Evolutionary conservation across 352 stramenopile species (phyloP), one percentile per base, ranked within the genome.

Genomic region (Globisporangium spinosum): DNA sequence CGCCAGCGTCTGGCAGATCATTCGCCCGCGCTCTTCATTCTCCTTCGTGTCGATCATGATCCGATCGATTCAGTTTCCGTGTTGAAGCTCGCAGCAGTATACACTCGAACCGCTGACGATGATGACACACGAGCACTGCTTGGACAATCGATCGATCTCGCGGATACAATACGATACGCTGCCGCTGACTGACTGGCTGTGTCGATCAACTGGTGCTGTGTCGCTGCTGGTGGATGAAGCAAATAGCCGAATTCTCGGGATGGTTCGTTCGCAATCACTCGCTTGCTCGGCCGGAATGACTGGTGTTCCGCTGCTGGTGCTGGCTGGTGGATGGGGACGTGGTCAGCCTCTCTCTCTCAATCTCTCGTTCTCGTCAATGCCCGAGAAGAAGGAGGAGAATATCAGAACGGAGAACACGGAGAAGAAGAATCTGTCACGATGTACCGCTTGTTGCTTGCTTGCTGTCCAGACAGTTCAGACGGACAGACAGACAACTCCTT

Each of bases 1-100:
- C 15, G 87, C 83, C 55, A 95, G 73, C 47, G 86, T 92, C 74
- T 93, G 81, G 58, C 91, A 85, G 58, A 95, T 90, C 56, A 87
- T 87, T 58, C 77, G 81, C 3, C 82, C 87, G 32, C 87, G 87
- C 61, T 92, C 84, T 62, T 95, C 86, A 27, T 78, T 89, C 49
- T 89, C 77, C 27, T 85, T 79, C 53, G 71, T 72, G 56, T 83
- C 85, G 71, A 78, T 79, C 54, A 71, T 71, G 23, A 22, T 49
- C 40, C 40, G 40, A 49, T 49, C 13, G 38, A 20, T 7, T 49
- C 40, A 9, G 40, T 49, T 49, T 49, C 40, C 40, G 3, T 20
- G 38, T n/a, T 61, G 25, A 13, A 38, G 61, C 35, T 40, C 6
- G n/a, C 27, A 32, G 34, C 35, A 43, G 35, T 43, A 13, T 40